These are phyloP conservation scores for Cladophialophora psammophila DNA, from an alignment of 2,329 filamentous ascomycete genomes.

Conservation along the genomic window DNA sequence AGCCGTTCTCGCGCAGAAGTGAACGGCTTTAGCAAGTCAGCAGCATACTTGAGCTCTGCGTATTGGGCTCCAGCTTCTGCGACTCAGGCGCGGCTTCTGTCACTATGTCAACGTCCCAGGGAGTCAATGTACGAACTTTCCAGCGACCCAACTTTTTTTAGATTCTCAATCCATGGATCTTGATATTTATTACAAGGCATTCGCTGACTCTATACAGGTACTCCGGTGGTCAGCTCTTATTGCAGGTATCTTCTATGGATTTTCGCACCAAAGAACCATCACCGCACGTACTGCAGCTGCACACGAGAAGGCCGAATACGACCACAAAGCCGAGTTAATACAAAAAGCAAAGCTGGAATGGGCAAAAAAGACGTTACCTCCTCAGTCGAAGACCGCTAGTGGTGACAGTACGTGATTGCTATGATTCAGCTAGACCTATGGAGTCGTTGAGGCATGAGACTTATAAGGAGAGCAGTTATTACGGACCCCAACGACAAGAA, in stretches of 20 bases:
- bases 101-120: slow-evolving; percentile 69
- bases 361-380: slow-evolving; percentile 73
- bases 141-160: slow-evolving; percentile 4
- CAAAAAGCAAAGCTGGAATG: slow-evolving; percentile 91
- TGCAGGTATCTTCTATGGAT: slow-evolving; percentile 91
- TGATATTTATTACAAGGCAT: not conserved
- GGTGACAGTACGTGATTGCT: slow-evolving; percentile 45
- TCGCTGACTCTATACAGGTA: slow-evolving; percentile 67
- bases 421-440: not conserved
- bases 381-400: slow-evolving; percentile 50
- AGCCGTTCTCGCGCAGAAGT: not conserved
- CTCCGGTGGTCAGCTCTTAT: slow-evolving; percentile 95
- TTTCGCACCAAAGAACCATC: slow-evolving; percentile 89
- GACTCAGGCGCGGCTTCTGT: slow-evolving; percentile 13
- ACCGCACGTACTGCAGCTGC: slow-evolving; percentile 72
- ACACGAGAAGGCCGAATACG: slow-evolving; percentile 80
- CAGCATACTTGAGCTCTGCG: slow-evolving; percentile 16
- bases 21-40: not conserved
- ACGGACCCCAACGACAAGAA: slow-evolving; percentile 83
- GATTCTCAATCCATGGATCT: not conserved
- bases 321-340: slow-evolving; percentile 91
- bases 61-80: slow-evolving; percentile 4
- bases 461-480: slow-evolving; percentile 61
- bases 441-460: slow-evolving; percentile 27
- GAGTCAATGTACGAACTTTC: slow-evolving; percentile 66